A percentile compares a stretch with the other conserved stretches of the same genome.
Conservation (phyloP, 2,329 filamentous ascomycete genomes). For the Ceratocystis eucalypticola region DNA sequence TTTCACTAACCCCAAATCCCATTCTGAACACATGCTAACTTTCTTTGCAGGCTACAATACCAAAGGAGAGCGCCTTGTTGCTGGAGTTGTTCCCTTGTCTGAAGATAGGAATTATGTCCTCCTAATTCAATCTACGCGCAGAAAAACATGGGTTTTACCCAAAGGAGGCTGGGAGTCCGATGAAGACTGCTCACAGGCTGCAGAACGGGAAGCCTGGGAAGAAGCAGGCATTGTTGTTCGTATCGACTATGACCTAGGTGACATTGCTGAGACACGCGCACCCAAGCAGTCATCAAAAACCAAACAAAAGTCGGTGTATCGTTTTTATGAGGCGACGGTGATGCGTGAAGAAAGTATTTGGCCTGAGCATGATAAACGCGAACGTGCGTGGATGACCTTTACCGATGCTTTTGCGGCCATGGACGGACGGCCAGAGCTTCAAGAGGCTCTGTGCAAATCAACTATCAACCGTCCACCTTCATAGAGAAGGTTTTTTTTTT, state of each 20-base stretch:
- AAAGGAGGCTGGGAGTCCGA: conserved; percentile 98
- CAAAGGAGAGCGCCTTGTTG: conserved; percentile 86
- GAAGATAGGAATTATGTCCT: conserved; percentile 76
- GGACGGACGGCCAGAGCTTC: conserved; percentile 66
- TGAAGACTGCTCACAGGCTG: conserved; percentile 74
- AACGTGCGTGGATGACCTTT: conserved; percentile 81
- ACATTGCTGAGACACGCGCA: conserved; percentile 70
- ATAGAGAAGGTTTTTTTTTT: conserved; percentile 15
- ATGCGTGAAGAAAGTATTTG: conserved; percentile 72
- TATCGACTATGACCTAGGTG: conserved; percentile 72
- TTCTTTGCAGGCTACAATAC: conserved; percentile 64
- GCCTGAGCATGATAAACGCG: conserved; percentile 88
- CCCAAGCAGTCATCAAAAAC: conserved; percentile 59
- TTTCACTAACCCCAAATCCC: not conserved
- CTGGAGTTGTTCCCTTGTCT: conserved; percentile 83
- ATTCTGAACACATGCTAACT: conserved; percentile 1
- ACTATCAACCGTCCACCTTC: conserved; percentile 40
- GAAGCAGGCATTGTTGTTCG: conserved; percentile 84
- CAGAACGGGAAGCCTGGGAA: conserved; percentile 89
- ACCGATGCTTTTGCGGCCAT: conserved; percentile 66
- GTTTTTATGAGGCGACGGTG: conserved; percentile 81
- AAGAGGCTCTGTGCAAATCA: conserved; percentile 74
- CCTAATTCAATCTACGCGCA: conserved; percentile 81
- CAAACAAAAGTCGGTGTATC: conserved; percentile 50
- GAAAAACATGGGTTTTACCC: conserved; percentile 89